Evolutionary conservation across 306 rosid genomes (phyloP), one percentile per base, ranked within the genome.

Genomic region (Quercus agrifolia): DNA sequence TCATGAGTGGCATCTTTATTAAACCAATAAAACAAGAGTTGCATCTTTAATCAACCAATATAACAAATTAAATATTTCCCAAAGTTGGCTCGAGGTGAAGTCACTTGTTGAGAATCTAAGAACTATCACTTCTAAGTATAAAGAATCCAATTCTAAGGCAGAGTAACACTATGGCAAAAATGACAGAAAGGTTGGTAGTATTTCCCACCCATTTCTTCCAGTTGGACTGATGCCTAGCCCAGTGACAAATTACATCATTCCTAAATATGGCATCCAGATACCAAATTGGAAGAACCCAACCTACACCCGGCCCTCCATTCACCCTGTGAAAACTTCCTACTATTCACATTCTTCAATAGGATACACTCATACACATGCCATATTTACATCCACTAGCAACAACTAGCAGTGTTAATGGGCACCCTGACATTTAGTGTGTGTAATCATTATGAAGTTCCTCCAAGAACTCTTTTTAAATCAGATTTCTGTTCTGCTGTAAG

Each of bases 391-490:
- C 88, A 80, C 61, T 77, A 59, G 73, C 38, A 58, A 67, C 67
- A 82, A 78, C 81, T 44, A 64, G 75, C 61, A 55, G 46, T 64
- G 72, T 31, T 67, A 80, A 78, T 15, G 66, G 79, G 55, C 74
- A 81, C 69, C 80, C 59, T 57, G 59, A 61, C 63, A 64, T 78
- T 79, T 66, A 79, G 73, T 71, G 85, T 73, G 78, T 54, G 87
- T 75, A 70, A 82, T 77, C 79, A 68, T 80, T 33, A 85, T 25
- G 83, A 83, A 83, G 79, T 81, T 78, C 92, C 90, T 66, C 97
- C 93, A 74, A 95, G 83, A 77, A 90, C 97, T 82, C 96, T 87
- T 77, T 85, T 95, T 79, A 95, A 83, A 82, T 91, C 97, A 74
- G 92, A 86, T 81, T 93, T 95, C 83, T 95, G 98, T 86, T 90